phyloP scores from a whole-genome alignment of 1,139 yeast genomes.

The Sugiyamaella xylanicola region DNA sequence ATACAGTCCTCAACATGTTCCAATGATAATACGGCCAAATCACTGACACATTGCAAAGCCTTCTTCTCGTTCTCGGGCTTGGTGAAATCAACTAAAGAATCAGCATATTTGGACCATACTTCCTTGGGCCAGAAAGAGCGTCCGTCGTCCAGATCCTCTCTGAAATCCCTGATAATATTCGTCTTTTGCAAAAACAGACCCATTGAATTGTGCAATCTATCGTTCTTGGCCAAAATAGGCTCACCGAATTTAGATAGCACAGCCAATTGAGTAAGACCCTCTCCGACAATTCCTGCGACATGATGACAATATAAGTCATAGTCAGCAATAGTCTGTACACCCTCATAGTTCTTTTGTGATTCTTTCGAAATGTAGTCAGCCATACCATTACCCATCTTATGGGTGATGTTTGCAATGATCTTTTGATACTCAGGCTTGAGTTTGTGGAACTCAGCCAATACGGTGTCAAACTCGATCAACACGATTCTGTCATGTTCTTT shows the following conservation, averaged over 20 bases:
- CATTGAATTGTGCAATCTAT: conserved; percentile 76
- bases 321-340: conserved; percentile 75
- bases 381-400: conserved; percentile 96
- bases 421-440: conserved; percentile 77
- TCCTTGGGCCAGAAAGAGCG: conserved; percentile 97
- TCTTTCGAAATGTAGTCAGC: conserved; percentile 87
- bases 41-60: conserved; percentile 71
- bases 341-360: conserved; percentile 68
- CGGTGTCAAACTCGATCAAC: conserved; percentile 68
- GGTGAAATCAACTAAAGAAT: conserved; percentile 47
- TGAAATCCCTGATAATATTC: conserved; percentile 91
- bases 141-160: conserved; percentile 89
- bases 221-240: conserved; percentile 52
- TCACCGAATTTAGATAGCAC: conserved; percentile 47
- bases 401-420: conserved; percentile 73
- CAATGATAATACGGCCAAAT: conserved; percentile 78
- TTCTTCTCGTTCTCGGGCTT: conserved; percentile 57
- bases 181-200: conserved; percentile 94
- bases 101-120: conserved; percentile 80
- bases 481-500: conserved; percentile 81
- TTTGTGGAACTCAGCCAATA: conserved; percentile 70
- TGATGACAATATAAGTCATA: conserved; percentile 92
- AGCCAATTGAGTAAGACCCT: conserved; percentile 83
- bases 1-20: conserved; percentile 77
- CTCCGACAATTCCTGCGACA: conserved; percentile 98